Evolutionary conservation across 2,329 filamentous ascomycete genomes (phyloP), one percentile per base, ranked within the genome.

Genomic region (Scedosporium minutisporum): DNA sequence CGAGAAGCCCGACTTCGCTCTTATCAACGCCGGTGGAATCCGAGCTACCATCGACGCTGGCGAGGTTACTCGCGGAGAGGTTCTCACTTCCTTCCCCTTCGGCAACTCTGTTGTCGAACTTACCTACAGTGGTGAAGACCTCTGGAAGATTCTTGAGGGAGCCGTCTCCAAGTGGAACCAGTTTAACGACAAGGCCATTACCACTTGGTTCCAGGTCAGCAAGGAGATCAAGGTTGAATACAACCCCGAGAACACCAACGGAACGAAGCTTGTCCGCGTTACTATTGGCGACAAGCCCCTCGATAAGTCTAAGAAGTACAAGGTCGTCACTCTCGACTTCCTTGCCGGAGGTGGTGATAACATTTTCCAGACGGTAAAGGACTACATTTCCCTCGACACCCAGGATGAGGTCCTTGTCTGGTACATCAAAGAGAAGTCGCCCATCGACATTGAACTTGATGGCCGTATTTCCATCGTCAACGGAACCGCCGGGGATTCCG

Each of bases 71-170:
- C 82, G 84, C 42, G 85, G 85, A 61, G 80, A 86, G 64, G 81
- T 88, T 4, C 75, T 87, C 2, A 87, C 83, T 0, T 79, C 83
- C 0, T 88, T 88, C 72, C 86, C 86, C 46, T 88, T 88, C 65
- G 82, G 83, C 62, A 88, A 88, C 71, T 77, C 84, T 55, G 77
- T 88, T 21, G 84, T 86, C 7, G 82, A 87, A 67, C 71, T 87
- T 16, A 73, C 69, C 0, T 77, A 82, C 65, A 74, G 74, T 0
- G 86, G 86, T 18, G 73, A 78, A 7, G 76, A 82, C 53, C 69
- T 88, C 4, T 83, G 82, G 78, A 74, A 78, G 51, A 75, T 83
- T 4, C 75, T 89, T 38, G 84, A 88, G 68, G 86, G 85, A 4
- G 78, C 82, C 63, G 77, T 87, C 3, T 78, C 80, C 4, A 74